These are phyloP conservation scores for Xylaria sp. DNA, from an alignment of 2,329 filamentous ascomycete genomes.

Conservation along the genomic window DNA sequence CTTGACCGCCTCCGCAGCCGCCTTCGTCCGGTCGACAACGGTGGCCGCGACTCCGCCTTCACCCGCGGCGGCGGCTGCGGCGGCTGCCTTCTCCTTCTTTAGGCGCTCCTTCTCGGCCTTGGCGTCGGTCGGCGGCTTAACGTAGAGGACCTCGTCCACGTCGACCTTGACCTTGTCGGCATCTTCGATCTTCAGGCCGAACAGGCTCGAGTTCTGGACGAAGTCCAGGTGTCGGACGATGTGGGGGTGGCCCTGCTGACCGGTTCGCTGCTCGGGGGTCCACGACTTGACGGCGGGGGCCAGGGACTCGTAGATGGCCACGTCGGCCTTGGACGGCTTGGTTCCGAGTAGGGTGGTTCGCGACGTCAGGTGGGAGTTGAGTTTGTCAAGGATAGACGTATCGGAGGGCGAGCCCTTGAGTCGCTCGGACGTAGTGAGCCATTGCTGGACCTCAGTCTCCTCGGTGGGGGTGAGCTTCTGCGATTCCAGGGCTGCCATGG, in stretches of 20 bases:
- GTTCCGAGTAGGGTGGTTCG: slow-evolving; percentile 86
- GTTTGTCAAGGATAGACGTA: slow-evolving; percentile 70
- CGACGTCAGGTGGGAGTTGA: slow-evolving; percentile 86
- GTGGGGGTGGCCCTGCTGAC: slow-evolving; percentile 85
- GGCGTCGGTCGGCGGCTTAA: slow-evolving; percentile 85
- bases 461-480: slow-evolving; percentile 77
- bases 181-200: slow-evolving; percentile 69
- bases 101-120: slow-evolving; percentile 96
- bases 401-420: slow-evolving; percentile 65
- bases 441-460: slow-evolving; percentile 85
- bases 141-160: slow-evolving; percentile 77
- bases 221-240: slow-evolving; percentile 92
- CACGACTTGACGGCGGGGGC: slow-evolving; percentile 77
- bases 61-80: slow-evolving; percentile 54
- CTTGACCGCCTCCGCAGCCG: slow-evolving; percentile 58
- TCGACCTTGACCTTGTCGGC: slow-evolving; percentile 79
- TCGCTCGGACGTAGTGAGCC: slow-evolving; percentile 77
- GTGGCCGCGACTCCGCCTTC: slow-evolving; percentile 45
- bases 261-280: slow-evolving; percentile 84
- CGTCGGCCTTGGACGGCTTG: slow-evolving; percentile 87
- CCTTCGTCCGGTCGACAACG: slow-evolving; percentile 64
- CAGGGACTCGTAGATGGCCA: slow-evolving; percentile 79
- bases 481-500: slow-evolving; percentile 68
- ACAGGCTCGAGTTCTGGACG: slow-evolving; percentile 84
- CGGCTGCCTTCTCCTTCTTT: slow-evolving; percentile 91